Evolutionary conservation across 1,139 yeast species (phyloP), one percentile per base, ranked within the genome.

Genomic region (Saccharomyces hybrid): DNA sequence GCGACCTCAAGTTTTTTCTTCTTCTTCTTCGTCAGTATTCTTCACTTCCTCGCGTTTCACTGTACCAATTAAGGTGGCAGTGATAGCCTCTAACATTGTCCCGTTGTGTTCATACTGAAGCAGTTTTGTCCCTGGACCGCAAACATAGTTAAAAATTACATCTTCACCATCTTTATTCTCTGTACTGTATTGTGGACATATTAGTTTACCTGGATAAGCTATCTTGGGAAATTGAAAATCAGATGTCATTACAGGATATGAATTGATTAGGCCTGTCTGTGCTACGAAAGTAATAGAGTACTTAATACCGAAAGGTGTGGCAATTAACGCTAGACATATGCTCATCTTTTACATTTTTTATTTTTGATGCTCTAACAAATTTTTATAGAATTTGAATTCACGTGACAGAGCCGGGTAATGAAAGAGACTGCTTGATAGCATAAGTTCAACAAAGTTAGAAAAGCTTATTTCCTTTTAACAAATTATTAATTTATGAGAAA

Each of bases 131-230:
- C 87, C 87, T 12, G 71, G 66, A 2, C 86, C 86, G 1, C 82
- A 64, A 5, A 69, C 64, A 57, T 76, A 82, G 55, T 73, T 72
- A 16, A 74, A 70, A 3, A 73, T 64, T 16, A 56, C 59, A 54
- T 62, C 63, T 1, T 64, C 61, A 6, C 64, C 69, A 8, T 63
- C 64, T 27, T 64, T 50, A 9, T 57, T 54, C 16, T 60, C 62
- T 38, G 59, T 54, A 53, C 73, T 78, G 42, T 64, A 68, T 9
- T 69, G 59, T 1, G 86, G 85, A 38, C 78, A 76, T 34, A 79
- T 71, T 11, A 80, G 75, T 61, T 89, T 96, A 1, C 97, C 97
- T 1, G 97, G 97, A 14, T 87, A 78, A 2, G 82, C 90, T 47
- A 66, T 68, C 28, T 73, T 71, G 16, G 79, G 78, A 26, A 76